Evolutionary conservation across 768 basidiomycete genomes (phyloP).

Genomic region (Naganishia antarctica): DNA sequence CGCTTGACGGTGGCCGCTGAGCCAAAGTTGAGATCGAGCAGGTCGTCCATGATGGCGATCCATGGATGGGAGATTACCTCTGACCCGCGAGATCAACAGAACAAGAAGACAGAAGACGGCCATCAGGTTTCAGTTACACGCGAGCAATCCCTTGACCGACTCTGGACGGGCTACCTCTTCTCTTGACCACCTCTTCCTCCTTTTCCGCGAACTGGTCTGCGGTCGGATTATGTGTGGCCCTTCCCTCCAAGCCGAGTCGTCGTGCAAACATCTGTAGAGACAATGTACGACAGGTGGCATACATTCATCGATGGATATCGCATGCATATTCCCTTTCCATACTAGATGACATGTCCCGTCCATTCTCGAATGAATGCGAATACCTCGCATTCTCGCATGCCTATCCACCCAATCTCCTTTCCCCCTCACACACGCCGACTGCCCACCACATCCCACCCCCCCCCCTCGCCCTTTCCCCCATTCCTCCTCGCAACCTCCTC

Average conservation of each 20-base stretch:
- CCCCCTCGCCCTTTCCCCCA: conserved; percentile 35
- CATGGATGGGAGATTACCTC: too few relatives aligned
- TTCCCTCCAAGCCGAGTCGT: too few relatives aligned
- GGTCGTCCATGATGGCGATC: conserved; percentile 42
- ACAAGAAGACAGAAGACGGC: neutral
- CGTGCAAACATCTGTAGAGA: too few relatives aligned
- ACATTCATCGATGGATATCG: neutral
- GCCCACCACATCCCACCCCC: conserved; percentile 35
- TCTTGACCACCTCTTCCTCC: too few relatives aligned
- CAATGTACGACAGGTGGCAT: too few relatives aligned
- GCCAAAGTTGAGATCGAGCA: conserved; percentile 47
- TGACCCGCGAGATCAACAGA: neutral
- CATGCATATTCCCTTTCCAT: neutral
- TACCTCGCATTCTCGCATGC: neutral
- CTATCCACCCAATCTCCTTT: neutral
- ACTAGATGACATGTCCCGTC: too few relatives aligned
- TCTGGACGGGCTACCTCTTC: too few relatives aligned
- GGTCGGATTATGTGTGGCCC: too few relatives aligned
- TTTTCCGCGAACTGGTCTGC: too few relatives aligned
- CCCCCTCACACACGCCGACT: neutral
- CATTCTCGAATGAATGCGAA: too few relatives aligned
- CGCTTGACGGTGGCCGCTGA: too few relatives aligned
- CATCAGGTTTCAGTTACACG: neutral
- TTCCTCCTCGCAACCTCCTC: conserved; percentile 31
- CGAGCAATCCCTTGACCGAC: neutral